Conservation (phyloP, 139 green algal species). For the Trebouxia sp. region DNA sequence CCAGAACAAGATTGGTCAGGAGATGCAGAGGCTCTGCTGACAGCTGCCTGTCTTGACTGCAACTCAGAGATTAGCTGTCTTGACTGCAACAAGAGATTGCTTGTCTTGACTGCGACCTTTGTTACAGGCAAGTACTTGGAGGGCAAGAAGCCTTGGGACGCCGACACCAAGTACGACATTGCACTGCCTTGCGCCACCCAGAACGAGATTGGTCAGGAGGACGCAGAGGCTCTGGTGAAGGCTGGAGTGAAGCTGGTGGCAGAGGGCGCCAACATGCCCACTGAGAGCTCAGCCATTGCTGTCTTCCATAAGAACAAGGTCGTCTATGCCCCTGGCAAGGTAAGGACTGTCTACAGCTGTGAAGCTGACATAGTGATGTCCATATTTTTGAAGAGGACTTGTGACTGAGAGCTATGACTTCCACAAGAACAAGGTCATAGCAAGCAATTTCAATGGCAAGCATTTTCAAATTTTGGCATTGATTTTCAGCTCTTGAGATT, state of each 20-base stretch:
- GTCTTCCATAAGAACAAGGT: conserved; percentile 58
- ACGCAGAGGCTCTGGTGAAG: conserved; percentile 62
- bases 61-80: neutral
- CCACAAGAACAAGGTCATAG: no score
- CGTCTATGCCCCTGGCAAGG: conserved; percentile 58
- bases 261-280: conserved; percentile 90
- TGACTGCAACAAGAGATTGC: neutral
- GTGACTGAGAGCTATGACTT: no score
- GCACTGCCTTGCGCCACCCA: conserved; percentile 84
- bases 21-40: conserved; percentile 66
- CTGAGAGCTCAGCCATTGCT: conserved; percentile 61
- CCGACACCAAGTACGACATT: conserved; percentile 60
- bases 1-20: conserved; percentile 49
- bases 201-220: conserved; percentile 62
- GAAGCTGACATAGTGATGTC: no score
- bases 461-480: no score
- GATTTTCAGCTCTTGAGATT: no score
- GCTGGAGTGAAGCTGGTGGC: conserved; percentile 66
- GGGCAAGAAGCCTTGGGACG: conserved; percentile 69
- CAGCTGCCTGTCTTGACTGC: neutral
- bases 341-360: conserved; percentile 17
- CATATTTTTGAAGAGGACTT: no score
- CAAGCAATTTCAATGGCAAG: no score
- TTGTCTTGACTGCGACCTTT: conserved; percentile 15
- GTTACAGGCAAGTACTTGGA: conserved; percentile 55